Evolutionary conservation across 1,284 basidiomycete species (phyloP).

Genomic region (Naganishia sp.): DNA sequence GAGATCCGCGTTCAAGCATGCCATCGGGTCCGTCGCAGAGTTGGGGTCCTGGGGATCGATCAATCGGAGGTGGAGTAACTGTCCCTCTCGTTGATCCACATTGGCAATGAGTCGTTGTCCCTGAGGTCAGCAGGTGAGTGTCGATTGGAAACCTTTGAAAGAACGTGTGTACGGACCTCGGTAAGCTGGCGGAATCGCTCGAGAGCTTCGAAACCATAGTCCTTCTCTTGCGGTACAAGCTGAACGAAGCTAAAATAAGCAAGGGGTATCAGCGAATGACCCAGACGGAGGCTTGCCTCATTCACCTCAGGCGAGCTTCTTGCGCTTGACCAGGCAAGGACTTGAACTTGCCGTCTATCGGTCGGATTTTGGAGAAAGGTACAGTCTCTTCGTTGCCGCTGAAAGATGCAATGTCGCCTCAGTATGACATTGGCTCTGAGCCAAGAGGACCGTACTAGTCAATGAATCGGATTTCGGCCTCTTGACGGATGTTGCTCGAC

Average conservation of each 20-base stretch:
- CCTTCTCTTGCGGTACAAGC: slow-evolving; percentile 71
- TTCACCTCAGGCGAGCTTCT: slow-evolving; percentile 50
- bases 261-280: too few relatives aligned
- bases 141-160: background rate
- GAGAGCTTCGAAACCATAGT: slow-evolving; percentile 80
- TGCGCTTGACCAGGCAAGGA: slow-evolving; percentile 68
- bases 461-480: slow-evolving; percentile 54
- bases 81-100: slow-evolving; percentile 78
- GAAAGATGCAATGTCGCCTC: slow-evolving; percentile 44
- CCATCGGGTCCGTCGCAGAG: slow-evolving; percentile 66
- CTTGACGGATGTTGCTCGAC: slow-evolving; percentile 75
- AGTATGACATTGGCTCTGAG: background rate
- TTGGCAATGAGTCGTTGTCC: slow-evolving; percentile 87
- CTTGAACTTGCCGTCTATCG: slow-evolving; percentile 82
- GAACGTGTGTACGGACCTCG: slow-evolving; percentile 55
- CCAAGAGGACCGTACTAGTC: slow-evolving; percentile 45
- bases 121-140: slow-evolving; percentile 32
- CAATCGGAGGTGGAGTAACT: slow-evolving; percentile 76
- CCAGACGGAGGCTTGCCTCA: background rate
- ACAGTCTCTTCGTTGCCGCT: slow-evolving; percentile 87
- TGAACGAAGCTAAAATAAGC: slow-evolving; percentile 67
- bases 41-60: slow-evolving; percentile 78
- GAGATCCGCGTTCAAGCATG: slow-evolving; percentile 80
- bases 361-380: slow-evolving; percentile 68
- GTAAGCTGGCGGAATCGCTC: slow-evolving; percentile 80